Evolutionary conservation across 2,329 filamentous ascomycete species (phyloP), one percentile per base, ranked within the genome.

Genomic region (Teratosphaeria zuluensis): DNA sequence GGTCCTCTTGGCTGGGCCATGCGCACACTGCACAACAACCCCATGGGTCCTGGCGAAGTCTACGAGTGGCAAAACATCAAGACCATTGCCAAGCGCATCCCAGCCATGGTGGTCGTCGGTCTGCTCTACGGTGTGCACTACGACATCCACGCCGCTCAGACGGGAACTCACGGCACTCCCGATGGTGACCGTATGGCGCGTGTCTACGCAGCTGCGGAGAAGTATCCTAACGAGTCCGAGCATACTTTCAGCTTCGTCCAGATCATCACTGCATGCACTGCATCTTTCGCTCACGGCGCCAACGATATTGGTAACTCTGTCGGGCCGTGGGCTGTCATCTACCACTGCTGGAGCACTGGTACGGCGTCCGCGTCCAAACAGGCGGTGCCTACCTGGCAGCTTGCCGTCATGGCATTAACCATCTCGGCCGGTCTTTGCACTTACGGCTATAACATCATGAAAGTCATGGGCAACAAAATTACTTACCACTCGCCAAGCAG

Each of bases 1-100:
- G 87, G 88, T 30, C 87, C 86, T 55, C 79, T 92, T n/a, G 89
- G 85, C 66, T 92, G 89, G 89, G 89, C 87, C 42, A 89, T 92
- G 86, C 87, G 89, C 65, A 83, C 79, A 55, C 84, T 92, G 21
- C 87, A 84, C 69, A 79, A 88, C 67, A 88, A 91, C 77, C 87
- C 84, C 54, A 82, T 90, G 75, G 86, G 86, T 19, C 72, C 84
- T 19, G 89, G 89, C 56, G 79, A 85, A 68, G 81, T 92, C 63
- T 90, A 92, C 75, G 89, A 92, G 75, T 66, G 80, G 21, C 77
- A 84, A 74, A 92, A 92, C 79, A 75, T 91, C 62, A 81, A 80
- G 69, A 80, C 81, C 55, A 60, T 85, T 24, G 31, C 78, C 61
- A 86, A 83, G 74, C 87, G 88, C 24, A 69, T 92, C 8, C 89